Evolutionary conservation across 2,329 filamentous ascomycete species (phyloP).

Genomic region (Diaporthe citri): DNA sequence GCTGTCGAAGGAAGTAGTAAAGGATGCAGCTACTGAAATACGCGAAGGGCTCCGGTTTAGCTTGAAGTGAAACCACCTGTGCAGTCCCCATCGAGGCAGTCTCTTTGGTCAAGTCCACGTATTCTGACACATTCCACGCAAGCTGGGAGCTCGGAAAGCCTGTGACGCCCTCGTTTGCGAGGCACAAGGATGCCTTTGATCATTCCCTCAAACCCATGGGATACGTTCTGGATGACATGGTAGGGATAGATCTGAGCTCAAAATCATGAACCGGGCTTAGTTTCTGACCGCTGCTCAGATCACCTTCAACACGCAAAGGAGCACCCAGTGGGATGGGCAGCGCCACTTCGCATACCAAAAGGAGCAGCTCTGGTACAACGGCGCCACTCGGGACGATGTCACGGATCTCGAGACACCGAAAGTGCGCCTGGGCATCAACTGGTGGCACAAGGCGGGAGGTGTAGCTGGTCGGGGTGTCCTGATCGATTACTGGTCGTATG

Average conservation of each 20-base stretch:
- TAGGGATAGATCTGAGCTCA: background rate
- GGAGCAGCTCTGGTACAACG: conserved; percentile 22
- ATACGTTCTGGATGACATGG: background rate
- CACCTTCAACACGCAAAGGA: conserved; percentile 59
- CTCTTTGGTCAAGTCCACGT: background rate
- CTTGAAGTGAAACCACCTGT: conserved; percentile 37
- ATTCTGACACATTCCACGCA: background rate
- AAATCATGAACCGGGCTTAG: conserved; percentile 50
- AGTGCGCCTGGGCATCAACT: conserved; percentile 18
- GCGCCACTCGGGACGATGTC: conserved; percentile 6
- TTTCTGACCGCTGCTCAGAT: conserved; percentile 50
- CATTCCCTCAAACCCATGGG: conserved; percentile 5
- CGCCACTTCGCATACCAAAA: conserved; percentile 51
- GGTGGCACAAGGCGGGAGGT: conserved; percentile 8
- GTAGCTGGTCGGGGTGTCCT: conserved; percentile 33
- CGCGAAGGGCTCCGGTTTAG: conserved; percentile 35
- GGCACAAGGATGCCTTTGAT: conserved; percentile 8
- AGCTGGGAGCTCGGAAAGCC: conserved; percentile 28
- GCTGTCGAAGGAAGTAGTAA: conserved; percentile 42
- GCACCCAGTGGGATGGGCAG: conserved; percentile 64
- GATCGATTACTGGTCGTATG: conserved; percentile 27
- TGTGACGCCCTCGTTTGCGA: background rate
- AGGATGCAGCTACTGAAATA: conserved; percentile 35
- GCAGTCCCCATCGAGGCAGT: background rate
- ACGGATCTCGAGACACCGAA: background rate